A percentile compares a stretch with the other conserved stretches of the same genome.
phyloP scores from a whole-genome alignment of 2,329 filamentous ascomycete genomes.

The Trichoderma atroviride region DNA sequence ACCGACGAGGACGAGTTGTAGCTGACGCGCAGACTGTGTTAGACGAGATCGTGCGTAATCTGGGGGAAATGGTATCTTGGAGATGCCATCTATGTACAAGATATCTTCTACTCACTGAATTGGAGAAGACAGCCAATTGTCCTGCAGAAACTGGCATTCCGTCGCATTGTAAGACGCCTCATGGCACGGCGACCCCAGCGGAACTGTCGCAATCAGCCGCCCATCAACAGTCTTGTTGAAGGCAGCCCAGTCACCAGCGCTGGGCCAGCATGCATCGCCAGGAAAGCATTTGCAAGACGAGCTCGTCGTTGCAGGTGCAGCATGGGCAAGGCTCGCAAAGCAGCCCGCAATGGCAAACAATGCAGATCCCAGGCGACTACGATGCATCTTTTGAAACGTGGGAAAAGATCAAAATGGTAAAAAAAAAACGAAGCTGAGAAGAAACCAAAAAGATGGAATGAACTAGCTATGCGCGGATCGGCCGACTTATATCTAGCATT shows the following conservation, averaged over 20 bases:
- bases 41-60: background rate
- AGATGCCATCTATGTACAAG: background rate
- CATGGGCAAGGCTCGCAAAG: background rate
- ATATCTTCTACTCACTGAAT: slow-evolving; percentile 41
- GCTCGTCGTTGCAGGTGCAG: background rate
- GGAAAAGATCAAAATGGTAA: background rate
- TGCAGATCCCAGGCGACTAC: background rate
- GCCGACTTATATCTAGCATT: background rate
- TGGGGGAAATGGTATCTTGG: background rate
- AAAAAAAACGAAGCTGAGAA: background rate
- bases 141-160: slow-evolving; percentile 46
- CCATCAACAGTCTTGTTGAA: slow-evolving; percentile 57
- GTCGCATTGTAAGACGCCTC: slow-evolving; percentile 49
- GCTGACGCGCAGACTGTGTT: background rate
- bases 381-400: slow-evolving; percentile 9
- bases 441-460: background rate
- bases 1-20: slow-evolving; percentile 32
- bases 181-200: slow-evolving; percentile 56
- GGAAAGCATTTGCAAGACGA: slow-evolving; percentile 45
- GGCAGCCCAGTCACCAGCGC: slow-evolving; percentile 46
- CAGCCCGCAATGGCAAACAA: slow-evolving; percentile 4
- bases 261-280: slow-evolving; percentile 58
- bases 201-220: slow-evolving; percentile 52
- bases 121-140: slow-evolving; percentile 48
- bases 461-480: slow-evolving; percentile 3